A percentile compares a stretch with the other conserved stretches of the same genome.
Conservation (phyloP, 2,329 filamentous ascomycete genomes). For the Didymella glomerata region DNA sequence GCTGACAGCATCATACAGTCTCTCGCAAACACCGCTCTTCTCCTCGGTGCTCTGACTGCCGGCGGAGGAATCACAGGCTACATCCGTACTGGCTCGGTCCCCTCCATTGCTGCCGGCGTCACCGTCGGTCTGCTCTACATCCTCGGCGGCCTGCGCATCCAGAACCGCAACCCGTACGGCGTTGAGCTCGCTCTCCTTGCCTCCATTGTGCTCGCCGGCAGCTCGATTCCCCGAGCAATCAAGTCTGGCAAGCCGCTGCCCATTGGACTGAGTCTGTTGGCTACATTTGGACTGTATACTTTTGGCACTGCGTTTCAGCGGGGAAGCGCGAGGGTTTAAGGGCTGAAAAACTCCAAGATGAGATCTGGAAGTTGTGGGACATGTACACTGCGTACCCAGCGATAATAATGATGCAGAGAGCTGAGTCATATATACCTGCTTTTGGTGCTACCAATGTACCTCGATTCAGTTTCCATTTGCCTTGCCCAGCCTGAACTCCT, state of each 20-base stretch:
- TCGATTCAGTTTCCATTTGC: constrained; percentile 5
- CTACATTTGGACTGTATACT: constrained; percentile 77
- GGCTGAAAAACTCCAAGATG: background rate
- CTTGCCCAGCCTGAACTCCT: constrained; percentile 61
- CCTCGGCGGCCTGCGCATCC: constrained; percentile 81
- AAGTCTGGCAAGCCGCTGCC: constrained; percentile 86
- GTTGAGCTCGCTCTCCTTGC: constrained; percentile 89
- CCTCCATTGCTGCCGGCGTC: constrained; percentile 84
- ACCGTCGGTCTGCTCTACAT: constrained; percentile 82
- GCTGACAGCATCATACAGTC: constrained; percentile 37
- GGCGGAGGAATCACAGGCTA: constrained; percentile 89
- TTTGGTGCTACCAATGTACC: background rate
- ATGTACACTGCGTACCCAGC: constrained; percentile 11
- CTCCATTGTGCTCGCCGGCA: constrained; percentile 82
- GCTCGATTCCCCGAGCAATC: constrained; percentile 85
- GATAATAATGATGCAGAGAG: background rate
- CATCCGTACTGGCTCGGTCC: constrained; percentile 81
- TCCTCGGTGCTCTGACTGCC: constrained; percentile 83
- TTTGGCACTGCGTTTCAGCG: constrained; percentile 74
- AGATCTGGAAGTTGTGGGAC: background rate
- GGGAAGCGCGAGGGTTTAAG: constrained; percentile 18
- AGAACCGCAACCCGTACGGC: constrained; percentile 78
- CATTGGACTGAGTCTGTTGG: constrained; percentile 77
- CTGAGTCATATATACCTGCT: background rate
- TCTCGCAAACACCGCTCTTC: constrained; percentile 72